phyloP scores from a whole-genome alignment of 1,139 yeast genomes.

The Wickerhamomyces sp. region DNA sequence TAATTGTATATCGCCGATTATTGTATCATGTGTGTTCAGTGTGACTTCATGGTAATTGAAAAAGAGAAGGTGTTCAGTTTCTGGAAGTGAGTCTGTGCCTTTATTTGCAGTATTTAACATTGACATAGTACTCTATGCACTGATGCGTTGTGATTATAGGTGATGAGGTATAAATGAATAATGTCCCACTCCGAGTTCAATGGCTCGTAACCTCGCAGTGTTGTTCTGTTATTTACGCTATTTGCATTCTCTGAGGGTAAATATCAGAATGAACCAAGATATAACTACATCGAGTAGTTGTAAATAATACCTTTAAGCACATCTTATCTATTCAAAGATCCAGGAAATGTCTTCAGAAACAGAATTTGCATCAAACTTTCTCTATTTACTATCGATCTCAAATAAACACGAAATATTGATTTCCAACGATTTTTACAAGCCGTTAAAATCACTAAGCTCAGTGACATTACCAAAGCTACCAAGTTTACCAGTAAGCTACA shows the following conservation, averaged over 20 bases:
- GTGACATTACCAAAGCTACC: constrained; percentile 28
- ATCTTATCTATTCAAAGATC: too few species aligned
- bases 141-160: too few species aligned
- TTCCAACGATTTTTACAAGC: background rate
- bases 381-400: constrained; percentile 15
- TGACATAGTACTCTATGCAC: too few species aligned
- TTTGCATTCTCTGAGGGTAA: too few species aligned
- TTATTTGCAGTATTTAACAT: constrained; percentile 12
- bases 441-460: constrained; percentile 20
- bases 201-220: too few species aligned
- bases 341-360: constrained; percentile 2
- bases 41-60: constrained; percentile 64
- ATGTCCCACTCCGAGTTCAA: background rate
- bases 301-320: too few species aligned
- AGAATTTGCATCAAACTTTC: constrained; percentile 15
- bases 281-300: too few species aligned
- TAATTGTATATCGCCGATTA: constrained; percentile 30
- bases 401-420: constrained; percentile 3
- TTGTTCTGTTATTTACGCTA: too few species aligned
- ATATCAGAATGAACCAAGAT: background rate
- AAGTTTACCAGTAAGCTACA: constrained; percentile 30
- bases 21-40: constrained; percentile 30
- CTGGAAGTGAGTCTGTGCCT: constrained; percentile 8
- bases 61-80: constrained; percentile 31
- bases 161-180: background rate